Percentiles rank a stretch among this genome's conserved stretches.
phyloP scores from a whole-genome alignment of 495 filamentous ascomycete genomes.

The Lentithecium fluviatile region DNA sequence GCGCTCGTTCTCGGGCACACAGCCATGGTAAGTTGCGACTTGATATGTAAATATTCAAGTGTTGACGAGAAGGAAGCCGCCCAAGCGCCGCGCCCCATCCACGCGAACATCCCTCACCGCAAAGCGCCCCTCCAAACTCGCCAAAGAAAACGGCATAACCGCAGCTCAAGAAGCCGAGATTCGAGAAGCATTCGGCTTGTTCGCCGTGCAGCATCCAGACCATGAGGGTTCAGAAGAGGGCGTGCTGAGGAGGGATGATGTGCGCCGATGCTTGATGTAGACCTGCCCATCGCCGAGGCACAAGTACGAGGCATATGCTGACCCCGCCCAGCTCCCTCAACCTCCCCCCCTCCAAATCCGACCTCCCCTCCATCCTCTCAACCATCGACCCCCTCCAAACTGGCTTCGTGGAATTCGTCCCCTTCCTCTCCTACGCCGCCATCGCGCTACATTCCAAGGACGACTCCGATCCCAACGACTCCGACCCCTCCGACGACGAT shows the following conservation, averaged over 20 bases:
- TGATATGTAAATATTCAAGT: not conserved
- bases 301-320: conserved; percentile 10
- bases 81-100: conserved; percentile 42
- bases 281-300: conserved; percentile 31
- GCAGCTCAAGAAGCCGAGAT: conserved; percentile 85
- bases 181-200: conserved; percentile 81
- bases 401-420: conserved; percentile 69
- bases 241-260: conserved; percentile 72
- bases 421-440: conserved; percentile 82
- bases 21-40: conserved; percentile 21
- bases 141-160: conserved; percentile 81
- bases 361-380: conserved; percentile 63
- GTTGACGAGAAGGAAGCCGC: conserved; percentile 36
- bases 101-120: conserved; percentile 14
- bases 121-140: conserved; percentile 74
- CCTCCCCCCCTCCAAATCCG: conserved; percentile 62
- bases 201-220: conserved; percentile 58
- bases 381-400: conserved; percentile 77
- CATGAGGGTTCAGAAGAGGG: conserved; percentile 68
- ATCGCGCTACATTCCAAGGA: conserved; percentile 64
- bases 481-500: conserved; percentile 44
- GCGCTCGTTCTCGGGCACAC: not conserved
- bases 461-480: conserved; percentile 50
- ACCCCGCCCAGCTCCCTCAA: conserved; percentile 60
- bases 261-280: conserved; percentile 80